phyloP scores from a whole-genome alignment of 2,329 filamentous ascomycete species.

The Fusarium praegraminearum region DNA sequence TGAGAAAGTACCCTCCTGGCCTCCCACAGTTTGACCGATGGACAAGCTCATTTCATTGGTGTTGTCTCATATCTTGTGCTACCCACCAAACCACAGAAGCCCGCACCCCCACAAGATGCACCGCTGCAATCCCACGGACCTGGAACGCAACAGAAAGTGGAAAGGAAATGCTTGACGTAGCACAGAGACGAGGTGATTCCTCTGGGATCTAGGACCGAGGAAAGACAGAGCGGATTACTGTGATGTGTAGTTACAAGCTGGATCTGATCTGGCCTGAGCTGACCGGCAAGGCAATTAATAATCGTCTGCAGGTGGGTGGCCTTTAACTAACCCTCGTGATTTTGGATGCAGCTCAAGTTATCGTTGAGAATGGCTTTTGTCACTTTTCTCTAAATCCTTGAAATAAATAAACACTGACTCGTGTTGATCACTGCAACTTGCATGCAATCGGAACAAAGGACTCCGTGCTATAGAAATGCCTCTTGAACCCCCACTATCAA shows the following conservation, averaged over 20 bases:
- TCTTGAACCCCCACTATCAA: constrained; percentile 10
- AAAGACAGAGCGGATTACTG: not conserved
- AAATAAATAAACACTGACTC: constrained; percentile 4
- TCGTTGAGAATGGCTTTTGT: not conserved
- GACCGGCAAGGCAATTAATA: not conserved
- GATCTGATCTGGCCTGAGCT: constrained; percentile 4
- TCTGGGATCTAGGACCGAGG: not conserved
- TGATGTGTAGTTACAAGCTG: constrained; percentile 3
- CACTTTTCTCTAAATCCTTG: not conserved
- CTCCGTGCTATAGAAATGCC: constrained; percentile 10
- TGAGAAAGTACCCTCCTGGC: not conserved
- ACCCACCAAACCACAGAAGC: constrained; percentile 7
- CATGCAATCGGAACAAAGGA: constrained; percentile 1
- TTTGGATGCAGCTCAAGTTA: constrained; percentile 15
- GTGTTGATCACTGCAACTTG: not conserved
- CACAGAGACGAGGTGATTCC: not conserved
- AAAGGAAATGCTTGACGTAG: constrained; percentile 28
- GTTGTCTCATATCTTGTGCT: constrained; percentile 15
- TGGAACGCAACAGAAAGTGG: constrained; percentile 30
- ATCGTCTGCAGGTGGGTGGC: not conserved
- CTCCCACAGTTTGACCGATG: not conserved
- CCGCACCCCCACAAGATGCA: constrained; percentile 20
- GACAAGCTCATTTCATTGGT: constrained; percentile 9
- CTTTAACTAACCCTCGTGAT: constrained; percentile 7
- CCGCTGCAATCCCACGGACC: constrained; percentile 37